These are phyloP conservation scores for Batkoa obscura DNA, from an alignment of 371 early-diverging fungal species.

Conservation along the genomic window DNA sequence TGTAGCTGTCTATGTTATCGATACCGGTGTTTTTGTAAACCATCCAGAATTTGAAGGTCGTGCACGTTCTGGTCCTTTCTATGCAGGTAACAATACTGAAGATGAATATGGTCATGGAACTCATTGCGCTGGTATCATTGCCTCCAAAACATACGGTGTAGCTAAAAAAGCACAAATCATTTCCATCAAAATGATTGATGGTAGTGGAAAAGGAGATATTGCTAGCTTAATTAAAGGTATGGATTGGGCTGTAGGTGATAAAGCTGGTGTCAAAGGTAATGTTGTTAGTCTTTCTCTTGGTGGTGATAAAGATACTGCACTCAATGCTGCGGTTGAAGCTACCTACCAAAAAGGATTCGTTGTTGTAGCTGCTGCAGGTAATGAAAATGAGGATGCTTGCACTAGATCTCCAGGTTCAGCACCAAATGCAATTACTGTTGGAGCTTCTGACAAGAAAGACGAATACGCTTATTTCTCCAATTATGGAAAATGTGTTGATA, in stretches of 20 bases:
- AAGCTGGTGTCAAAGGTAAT: conserved; percentile 10
- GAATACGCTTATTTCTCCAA: conserved; percentile 47
- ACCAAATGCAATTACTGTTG: conserved; percentile 33
- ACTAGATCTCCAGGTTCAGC: conserved; percentile 38
- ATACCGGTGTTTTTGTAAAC: conserved; percentile 44
- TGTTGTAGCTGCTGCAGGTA: conserved; percentile 60
- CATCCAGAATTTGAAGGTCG: conserved; percentile 72
- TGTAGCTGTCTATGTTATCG: conserved; percentile 46
- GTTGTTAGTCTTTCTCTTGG: conserved; percentile 31
- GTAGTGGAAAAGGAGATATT: conserved; percentile 41
- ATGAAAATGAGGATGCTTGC: conserved; percentile 27
- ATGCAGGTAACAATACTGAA: conserved; percentile 37
- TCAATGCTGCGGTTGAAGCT: conserved; percentile 21
- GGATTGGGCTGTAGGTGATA: conserved; percentile 32
- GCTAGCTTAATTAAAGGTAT: conserved; percentile 50
- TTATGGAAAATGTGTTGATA: conserved; percentile 47
- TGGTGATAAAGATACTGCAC: conserved; percentile 15
- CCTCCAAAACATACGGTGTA: conserved; percentile 54
- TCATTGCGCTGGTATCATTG: conserved; percentile 66
- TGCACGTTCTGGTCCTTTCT: conserved; percentile 56
- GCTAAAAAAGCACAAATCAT: conserved; percentile 69
- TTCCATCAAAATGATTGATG: conserved; percentile 64
- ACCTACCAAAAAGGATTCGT: conserved; percentile 27
- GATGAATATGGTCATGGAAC: conserved; percentile 32
- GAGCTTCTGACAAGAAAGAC: conserved; percentile 36